phyloP scores from a whole-genome alignment of 2,329 filamentous ascomycete genomes.

The Monosporascus sp. region DNA sequence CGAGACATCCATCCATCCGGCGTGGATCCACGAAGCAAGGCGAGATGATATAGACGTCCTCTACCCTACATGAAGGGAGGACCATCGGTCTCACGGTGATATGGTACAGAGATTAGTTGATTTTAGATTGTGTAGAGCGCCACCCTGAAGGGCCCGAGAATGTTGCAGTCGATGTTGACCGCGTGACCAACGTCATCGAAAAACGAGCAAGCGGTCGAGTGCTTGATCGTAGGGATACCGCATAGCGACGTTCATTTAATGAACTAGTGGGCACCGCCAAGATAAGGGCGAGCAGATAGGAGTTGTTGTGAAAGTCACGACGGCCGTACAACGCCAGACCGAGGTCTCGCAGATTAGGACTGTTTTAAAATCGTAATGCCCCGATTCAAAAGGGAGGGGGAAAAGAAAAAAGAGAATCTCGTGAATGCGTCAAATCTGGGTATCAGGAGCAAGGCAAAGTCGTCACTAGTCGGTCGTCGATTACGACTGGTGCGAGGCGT shows the following conservation, averaged over 20 bases:
- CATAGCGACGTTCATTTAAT: background rate
- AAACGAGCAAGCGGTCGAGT: background rate
- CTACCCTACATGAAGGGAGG: background rate
- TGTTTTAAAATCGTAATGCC: slow-evolving; percentile 24
- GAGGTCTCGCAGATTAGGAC: slow-evolving; percentile 35
- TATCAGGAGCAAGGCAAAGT: slow-evolving; percentile 41
- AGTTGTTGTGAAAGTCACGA: slow-evolving; percentile 18
- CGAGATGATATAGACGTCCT: background rate
- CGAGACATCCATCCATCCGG: background rate
- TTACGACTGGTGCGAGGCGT: slow-evolving; percentile 75
- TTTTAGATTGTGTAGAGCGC: background rate
- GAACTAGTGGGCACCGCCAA: background rate
- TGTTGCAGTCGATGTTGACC: background rate
- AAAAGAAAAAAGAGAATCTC: slow-evolving; percentile 28
- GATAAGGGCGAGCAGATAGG: background rate
- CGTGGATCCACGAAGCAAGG: background rate
- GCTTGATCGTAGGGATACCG: background rate
- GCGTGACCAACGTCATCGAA: background rate
- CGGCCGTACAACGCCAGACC: slow-evolving; percentile 38
- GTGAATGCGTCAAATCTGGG: slow-evolving; percentile 52
- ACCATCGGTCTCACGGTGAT: background rate
- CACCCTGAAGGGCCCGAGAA: background rate
- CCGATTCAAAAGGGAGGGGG: slow-evolving; percentile 12
- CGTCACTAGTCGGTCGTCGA: slow-evolving; percentile 23
- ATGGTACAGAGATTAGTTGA: slow-evolving; percentile 1